These are phyloP conservation scores for Aspergillus cavernicola DNA, from an alignment of 495 filamentous ascomycete species.

Conservation along the genomic window DNA sequence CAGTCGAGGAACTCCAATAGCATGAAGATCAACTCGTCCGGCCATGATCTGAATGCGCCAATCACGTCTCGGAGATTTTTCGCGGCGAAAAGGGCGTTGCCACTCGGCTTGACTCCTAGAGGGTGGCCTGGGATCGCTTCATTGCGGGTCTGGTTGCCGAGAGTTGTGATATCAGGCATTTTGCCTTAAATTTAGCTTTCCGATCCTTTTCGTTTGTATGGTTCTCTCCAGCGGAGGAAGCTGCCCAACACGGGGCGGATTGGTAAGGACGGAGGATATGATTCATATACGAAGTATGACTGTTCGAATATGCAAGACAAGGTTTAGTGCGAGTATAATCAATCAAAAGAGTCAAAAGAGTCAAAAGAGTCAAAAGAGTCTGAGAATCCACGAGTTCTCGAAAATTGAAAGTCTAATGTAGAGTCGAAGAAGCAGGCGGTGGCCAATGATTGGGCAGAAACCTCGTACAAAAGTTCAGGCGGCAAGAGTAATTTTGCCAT, in stretches of 20 bases:
- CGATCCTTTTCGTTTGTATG: neutral
- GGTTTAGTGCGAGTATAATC: too few species aligned
- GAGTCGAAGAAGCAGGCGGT: conserved; percentile 20
- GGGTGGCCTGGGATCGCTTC: conserved; percentile 71
- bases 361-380: too few species aligned
- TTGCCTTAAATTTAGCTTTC: neutral
- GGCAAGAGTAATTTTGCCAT: conserved; percentile 15
- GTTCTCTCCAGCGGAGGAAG: neutral
- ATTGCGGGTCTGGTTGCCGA: neutral
- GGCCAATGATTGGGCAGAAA: conserved; percentile 19
- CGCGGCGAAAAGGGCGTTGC: conserved; percentile 71
- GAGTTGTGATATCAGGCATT: conserved; percentile 34
- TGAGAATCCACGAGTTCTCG: neutral
- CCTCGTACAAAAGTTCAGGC: conserved; percentile 21
- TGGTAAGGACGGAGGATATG: too few species aligned
- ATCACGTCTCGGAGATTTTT: conserved; percentile 61
- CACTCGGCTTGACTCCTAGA: conserved; percentile 78
- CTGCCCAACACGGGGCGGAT: too few species aligned
- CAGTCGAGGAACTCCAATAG: conserved; percentile 74
- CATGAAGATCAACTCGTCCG: conserved; percentile 78
- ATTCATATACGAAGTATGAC: too few species aligned
- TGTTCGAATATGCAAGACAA: too few species aligned
- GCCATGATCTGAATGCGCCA: conserved; percentile 61
- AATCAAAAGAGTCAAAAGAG: too few species aligned
- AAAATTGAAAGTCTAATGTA: conserved; percentile 5